These are phyloP conservation scores for Melaleuca quinquenervia DNA, from an alignment of 345 rosid genomes.

Conservation along the genomic window DNA sequence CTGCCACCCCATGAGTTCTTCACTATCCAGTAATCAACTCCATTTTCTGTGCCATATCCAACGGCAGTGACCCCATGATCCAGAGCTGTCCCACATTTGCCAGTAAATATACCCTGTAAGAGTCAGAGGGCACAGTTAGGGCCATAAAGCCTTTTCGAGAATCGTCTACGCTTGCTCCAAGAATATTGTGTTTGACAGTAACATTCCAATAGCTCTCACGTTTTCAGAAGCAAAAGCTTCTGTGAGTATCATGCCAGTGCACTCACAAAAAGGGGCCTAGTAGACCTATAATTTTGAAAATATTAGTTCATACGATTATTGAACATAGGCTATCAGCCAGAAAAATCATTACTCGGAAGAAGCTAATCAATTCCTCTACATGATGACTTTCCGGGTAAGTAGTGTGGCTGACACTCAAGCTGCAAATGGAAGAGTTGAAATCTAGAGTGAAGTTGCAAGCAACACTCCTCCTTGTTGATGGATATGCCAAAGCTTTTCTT, in stretches of 20 bases:
- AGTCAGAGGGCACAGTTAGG: neutral
- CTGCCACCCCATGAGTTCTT: slow-evolving; percentile 71
- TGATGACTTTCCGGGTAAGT: neutral
- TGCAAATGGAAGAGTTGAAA: neutral
- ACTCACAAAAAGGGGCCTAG: neutral
- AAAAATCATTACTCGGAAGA: neutral
- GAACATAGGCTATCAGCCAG: neutral
- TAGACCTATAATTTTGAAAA: neutral
- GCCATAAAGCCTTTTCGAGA: neutral
- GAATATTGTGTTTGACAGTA: neutral
- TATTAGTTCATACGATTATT: neutral
- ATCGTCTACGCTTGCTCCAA: neutral
- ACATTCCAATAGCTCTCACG: neutral
- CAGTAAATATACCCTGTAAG: slow-evolving; percentile 64
- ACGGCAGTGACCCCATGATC: slow-evolving; percentile 93
- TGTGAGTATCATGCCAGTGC: neutral
- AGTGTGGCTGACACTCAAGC: neutral
- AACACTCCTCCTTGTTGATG: neutral
- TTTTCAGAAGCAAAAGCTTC: neutral
- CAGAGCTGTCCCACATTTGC: slow-evolving; percentile 58
- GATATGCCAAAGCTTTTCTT: neutral
- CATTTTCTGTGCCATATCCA: slow-evolving; percentile 79
- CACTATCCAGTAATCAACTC: slow-evolving; percentile 74
- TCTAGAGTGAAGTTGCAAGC: neutral
- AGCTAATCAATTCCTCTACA: neutral